phyloP scores from a whole-genome alignment of 2,329 filamentous ascomycete species.

The Dactylonectria estremocensis region DNA sequence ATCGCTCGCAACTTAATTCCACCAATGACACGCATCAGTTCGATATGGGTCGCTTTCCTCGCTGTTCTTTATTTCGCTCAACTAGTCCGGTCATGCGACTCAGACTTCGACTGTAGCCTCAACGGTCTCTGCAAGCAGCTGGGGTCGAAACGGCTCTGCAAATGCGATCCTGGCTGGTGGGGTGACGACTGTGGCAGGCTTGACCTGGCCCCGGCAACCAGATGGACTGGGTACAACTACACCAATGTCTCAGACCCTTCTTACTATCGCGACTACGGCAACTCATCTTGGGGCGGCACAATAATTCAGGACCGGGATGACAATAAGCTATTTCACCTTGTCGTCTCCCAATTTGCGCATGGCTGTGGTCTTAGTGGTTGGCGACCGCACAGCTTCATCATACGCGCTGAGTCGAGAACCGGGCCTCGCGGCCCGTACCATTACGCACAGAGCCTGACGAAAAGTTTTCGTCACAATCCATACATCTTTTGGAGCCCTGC shows the following conservation, averaged over 20 bases:
- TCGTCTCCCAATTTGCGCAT: conserved; percentile 61
- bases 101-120: conserved; percentile 51
- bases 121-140: conserved; percentile 47
- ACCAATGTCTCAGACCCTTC: conserved; percentile 45
- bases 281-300: conserved; percentile 64
- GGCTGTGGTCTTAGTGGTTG: conserved; percentile 64
- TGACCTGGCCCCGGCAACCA: conserved; percentile 59
- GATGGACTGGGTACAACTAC: conserved; percentile 62
- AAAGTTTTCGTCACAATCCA: conserved; percentile 64
- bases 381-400: conserved; percentile 61
- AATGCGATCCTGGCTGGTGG: conserved; percentile 61
- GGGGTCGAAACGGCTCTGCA: conserved; percentile 29
- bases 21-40: neutral
- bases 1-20: neutral
- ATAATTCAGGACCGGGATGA: conserved; percentile 61
- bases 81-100: conserved; percentile 25
- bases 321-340: conserved; percentile 59
- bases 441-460: conserved; percentile 57
- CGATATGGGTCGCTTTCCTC: neutral
- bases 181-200: conserved; percentile 60
- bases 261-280: conserved; percentile 54
- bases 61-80: neutral
- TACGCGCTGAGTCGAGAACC: conserved; percentile 60
- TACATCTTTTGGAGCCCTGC: conserved; percentile 60
- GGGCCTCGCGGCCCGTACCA: conserved; percentile 62